These are phyloP conservation scores for Lecanicillium sp. DNA, from an alignment of 2,329 filamentous ascomycete genomes.

Conservation along the genomic window DNA sequence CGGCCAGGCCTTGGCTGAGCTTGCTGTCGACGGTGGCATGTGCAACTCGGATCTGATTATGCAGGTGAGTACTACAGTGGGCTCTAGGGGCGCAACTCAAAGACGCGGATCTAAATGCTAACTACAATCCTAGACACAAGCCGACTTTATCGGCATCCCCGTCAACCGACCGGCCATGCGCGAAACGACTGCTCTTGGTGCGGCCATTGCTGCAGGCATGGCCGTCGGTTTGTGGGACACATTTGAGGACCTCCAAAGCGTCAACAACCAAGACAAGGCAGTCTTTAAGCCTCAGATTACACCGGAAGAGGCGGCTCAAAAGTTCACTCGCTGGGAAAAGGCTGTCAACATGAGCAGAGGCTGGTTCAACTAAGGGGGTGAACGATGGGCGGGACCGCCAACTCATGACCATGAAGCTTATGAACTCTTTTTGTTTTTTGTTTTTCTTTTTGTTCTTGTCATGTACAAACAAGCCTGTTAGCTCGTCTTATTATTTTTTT, in stretches of 20 bases:
- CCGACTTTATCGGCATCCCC: slow-evolving; percentile 71
- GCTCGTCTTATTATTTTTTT: background rate
- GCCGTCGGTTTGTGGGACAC: slow-evolving; percentile 67
- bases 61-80: slow-evolving; percentile 50
- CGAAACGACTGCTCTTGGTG: slow-evolving; percentile 74
- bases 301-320: slow-evolving; percentile 47
- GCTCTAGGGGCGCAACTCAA: too few relatives aligned
- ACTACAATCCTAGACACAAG: slow-evolving; percentile 49
- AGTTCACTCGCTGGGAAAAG: slow-evolving; percentile 66
- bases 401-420: background rate
- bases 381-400: background rate
- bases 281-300: slow-evolving; percentile 60
- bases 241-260: slow-evolving; percentile 61
- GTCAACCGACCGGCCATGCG: slow-evolving; percentile 73
- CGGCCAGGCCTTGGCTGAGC: slow-evolving; percentile 59
- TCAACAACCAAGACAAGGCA: slow-evolving; percentile 62
- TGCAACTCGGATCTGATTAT: slow-evolving; percentile 73
- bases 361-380: slow-evolving; percentile 40
- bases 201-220: slow-evolving; percentile 75
- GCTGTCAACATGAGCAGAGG: slow-evolving; percentile 73
- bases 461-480: background rate
- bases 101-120: too few relatives aligned
- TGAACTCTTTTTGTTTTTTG: background rate
- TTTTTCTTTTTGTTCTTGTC: background rate
- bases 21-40: slow-evolving; percentile 83